Evolutionary conservation across 2,329 filamentous ascomycete genomes (phyloP), one percentile per base, ranked within the genome.

Genomic region (Fusarium armeniacum): DNA sequence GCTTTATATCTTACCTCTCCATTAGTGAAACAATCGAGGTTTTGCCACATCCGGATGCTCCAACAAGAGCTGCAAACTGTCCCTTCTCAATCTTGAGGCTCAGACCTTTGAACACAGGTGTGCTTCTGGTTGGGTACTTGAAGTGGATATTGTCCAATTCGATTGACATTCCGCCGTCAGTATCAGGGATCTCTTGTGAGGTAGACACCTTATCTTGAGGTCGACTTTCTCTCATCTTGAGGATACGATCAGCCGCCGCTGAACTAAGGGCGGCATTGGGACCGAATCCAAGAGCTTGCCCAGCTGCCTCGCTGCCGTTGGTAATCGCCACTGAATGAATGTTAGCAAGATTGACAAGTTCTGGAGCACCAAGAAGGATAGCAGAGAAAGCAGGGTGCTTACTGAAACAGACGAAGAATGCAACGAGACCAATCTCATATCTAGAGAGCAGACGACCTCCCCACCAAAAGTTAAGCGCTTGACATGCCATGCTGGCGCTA

Each of bases 31-130:
- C 87, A 44, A 93, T 89, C 18, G 89, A 93, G 1, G 89, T 91
- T 80, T 94, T 93, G 36, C 91, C 91, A 62, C 89, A 91, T 1
- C 90, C 90, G 2, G 88, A 90, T 1, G 90, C 85, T 3, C 91
- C 91, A 7, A 93, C 90, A 2, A 93, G 82, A 2, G 90, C 91
- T 1, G 87, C 89, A 73, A 92, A 93, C 74, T 92, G 89, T 6
- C 90, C 91, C 69, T 88, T 89, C 69, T 89, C 82, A 54, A 93
- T 87, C 8, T 84, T 87, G 62, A 94, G 80, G 73, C 85, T 89
- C 59, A 94, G 79, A 3, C 86, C 85, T 53, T 81, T 83, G 77
- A 90, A 89, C 33, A 91, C 84, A 24, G 84, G 82, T 5, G 84
- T 79, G 58, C 87, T 82, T 47, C 88, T 83, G 0, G 85, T 86